Evolutionary conservation across 371 early-diverging fungal genomes (phyloP).

Genomic region (Circinella minor): DNA sequence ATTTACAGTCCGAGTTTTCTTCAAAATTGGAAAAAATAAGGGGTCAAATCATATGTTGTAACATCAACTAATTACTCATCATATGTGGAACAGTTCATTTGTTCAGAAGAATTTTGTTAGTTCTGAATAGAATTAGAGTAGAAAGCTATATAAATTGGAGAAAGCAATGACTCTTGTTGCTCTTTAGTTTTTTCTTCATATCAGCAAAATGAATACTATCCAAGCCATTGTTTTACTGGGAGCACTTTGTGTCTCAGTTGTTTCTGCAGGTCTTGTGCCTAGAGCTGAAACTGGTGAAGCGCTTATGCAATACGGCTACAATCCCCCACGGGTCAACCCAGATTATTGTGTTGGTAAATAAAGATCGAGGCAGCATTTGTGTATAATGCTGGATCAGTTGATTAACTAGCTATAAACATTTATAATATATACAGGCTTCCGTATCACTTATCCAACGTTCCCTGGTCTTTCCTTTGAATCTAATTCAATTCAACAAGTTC

Average conservation of each 20-base stretch:
- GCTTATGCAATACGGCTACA: conserved; percentile 46
- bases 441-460: conserved; percentile 29
- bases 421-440: conserved; percentile 19
- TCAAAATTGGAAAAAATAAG: too few species aligned
- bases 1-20: too few species aligned
- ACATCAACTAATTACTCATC: too few species aligned
- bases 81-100: too few species aligned
- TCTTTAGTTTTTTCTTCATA: background rate
- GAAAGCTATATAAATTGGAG: too few species aligned
- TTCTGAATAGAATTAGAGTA: too few species aligned
- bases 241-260: background rate
- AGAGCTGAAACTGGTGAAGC: conserved; percentile 39
- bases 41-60: too few species aligned
- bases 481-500: conserved; percentile 22
- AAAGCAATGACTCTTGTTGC: too few species aligned
- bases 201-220: background rate
- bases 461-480: conserved; percentile 25
- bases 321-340: conserved; percentile 55
- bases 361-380: too few species aligned
- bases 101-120: too few species aligned
- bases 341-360: conserved; percentile 43
- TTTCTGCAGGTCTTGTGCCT: conserved; percentile 1
- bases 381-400: too few species aligned
- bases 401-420: too few species aligned
- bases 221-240: conserved; percentile 1